Evolutionary conservation across 345 rosid genomes (phyloP).

Genomic region (Capsella bursapastoris): DNA sequence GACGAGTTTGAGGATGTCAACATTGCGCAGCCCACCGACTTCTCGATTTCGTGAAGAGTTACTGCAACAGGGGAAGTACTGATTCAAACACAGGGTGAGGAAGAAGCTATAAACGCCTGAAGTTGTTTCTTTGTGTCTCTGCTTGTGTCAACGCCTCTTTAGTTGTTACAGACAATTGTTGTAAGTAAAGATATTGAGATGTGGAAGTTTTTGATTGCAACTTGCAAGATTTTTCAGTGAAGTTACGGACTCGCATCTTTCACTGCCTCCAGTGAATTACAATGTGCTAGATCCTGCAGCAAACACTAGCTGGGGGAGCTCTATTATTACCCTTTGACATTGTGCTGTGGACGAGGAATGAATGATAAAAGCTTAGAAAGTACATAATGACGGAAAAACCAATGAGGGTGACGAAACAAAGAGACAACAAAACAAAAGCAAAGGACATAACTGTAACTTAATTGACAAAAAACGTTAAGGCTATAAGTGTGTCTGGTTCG

Average conservation of each 20-base stretch:
- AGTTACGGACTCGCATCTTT: not conserved
- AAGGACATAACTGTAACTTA: conserved; percentile 17
- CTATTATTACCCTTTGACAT: conserved; percentile 66
- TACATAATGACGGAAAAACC: conserved; percentile 38
- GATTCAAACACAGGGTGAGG: conserved; percentile 5
- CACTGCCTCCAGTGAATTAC: not conserved
- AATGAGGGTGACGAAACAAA: not conserved
- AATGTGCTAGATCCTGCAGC: not conserved
- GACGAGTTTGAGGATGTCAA: conserved; percentile 74
- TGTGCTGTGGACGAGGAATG: conserved; percentile 69
- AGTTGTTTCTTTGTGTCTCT: conserved; percentile 19
- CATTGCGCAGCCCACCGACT: conserved; percentile 61
- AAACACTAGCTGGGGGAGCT: conserved; percentile 61
- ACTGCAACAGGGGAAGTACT: conserved; percentile 3
- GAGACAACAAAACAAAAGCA: not conserved
- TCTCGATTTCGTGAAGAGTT: conserved; percentile 64
- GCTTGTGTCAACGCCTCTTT: conserved; percentile 11
- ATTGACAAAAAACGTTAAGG: conserved; percentile 2
- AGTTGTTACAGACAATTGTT: conserved; percentile 34
- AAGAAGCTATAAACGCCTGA: conserved; percentile 1
- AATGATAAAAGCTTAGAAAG: conserved; percentile 11
- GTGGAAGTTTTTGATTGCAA: conserved; percentile 28
- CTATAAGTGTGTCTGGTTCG: conserved; percentile 25
- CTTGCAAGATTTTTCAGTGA: conserved; percentile 17
- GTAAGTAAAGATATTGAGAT: conserved; percentile 41